Conservation (phyloP, 257 asterid species). For the Forsythia viridissima region DNA sequence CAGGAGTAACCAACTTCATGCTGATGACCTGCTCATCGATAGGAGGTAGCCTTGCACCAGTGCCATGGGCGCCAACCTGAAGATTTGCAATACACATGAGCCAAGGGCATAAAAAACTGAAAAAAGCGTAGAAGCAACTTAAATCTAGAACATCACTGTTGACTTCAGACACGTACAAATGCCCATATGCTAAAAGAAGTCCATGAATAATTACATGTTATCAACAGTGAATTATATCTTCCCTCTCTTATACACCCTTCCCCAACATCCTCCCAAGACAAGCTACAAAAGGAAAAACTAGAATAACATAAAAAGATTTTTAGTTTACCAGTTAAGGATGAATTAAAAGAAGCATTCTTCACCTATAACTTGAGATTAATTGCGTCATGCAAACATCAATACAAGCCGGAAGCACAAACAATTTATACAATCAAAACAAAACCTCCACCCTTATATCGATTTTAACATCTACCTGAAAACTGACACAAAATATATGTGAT, state of each 20-base stretch:
- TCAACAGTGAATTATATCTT: background rate
- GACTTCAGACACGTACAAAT: background rate
- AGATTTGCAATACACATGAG: constrained; percentile 20
- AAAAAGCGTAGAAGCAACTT: constrained; percentile 3
- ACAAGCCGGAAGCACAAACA: background rate
- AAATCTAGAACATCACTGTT: background rate
- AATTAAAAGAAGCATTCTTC: background rate
- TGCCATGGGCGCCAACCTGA: constrained; percentile 98
- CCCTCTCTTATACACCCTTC: background rate
- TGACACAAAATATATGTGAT: background rate
- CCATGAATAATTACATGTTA: background rate
- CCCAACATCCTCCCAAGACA: background rate
- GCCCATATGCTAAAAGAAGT: background rate
- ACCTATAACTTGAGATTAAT: background rate
- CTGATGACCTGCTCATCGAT: constrained; percentile 95
- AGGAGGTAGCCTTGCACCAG: constrained; percentile 94
- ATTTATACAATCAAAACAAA: background rate
- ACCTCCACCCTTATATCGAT: background rate
- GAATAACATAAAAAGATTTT: background rate
- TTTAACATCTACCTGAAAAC: background rate
- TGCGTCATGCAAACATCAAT: background rate
- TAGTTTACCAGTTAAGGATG: background rate
- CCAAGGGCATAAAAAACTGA: background rate
- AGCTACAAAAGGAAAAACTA: background rate
- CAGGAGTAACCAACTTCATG: constrained; percentile 92